Conservation (phyloP, 2,329 filamentous ascomycete species). For the Sordariomycetes sp. region DNA sequence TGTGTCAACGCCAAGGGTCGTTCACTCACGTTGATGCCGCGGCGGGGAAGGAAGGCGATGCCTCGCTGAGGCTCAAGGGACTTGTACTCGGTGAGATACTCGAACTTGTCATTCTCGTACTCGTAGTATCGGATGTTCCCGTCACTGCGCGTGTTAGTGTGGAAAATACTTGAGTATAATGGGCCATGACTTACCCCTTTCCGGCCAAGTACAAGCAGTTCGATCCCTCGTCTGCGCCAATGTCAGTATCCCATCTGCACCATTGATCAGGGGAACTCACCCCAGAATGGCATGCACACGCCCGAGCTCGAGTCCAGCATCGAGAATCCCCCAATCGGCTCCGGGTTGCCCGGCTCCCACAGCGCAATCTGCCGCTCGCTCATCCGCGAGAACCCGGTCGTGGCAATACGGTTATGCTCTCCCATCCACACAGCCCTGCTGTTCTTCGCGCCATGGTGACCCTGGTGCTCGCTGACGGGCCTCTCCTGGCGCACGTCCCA, state of each 20-base stretch:
- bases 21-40: slow-evolving; percentile 70
- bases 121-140: slow-evolving; percentile 99
- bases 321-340: slow-evolving; percentile 83
- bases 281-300: slow-evolving; percentile 99
- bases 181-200: slow-evolving; percentile 61
- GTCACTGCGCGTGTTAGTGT: slow-evolving; percentile 49
- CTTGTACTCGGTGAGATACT: slow-evolving; percentile 94
- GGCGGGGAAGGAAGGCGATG: slow-evolving; percentile 87
- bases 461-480: slow-evolving; percentile 71
- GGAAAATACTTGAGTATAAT: not conserved
- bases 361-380: slow-evolving; percentile 92
- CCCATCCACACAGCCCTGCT: slow-evolving; percentile 95
- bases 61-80: slow-evolving; percentile 92
- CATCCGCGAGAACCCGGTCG: slow-evolving; percentile 96
- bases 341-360: slow-evolving; percentile 81
- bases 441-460: slow-evolving; percentile 93
- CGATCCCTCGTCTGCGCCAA: slow-evolving; percentile 65
- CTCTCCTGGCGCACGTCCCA: slow-evolving; percentile 96
- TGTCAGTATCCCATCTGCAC: not conserved
- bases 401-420: slow-evolving; percentile 90
- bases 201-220: slow-evolving; percentile 93
- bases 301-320: slow-evolving; percentile 92
- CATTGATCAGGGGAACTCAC: slow-evolving; percentile 22
- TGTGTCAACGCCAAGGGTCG: slow-evolving; percentile 7
- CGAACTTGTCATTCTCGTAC: slow-evolving; percentile 97